These are phyloP conservation scores for Rhododendron ovatum DNA, from an alignment of 148 eudicot genomes.

Conservation along the genomic window DNA sequence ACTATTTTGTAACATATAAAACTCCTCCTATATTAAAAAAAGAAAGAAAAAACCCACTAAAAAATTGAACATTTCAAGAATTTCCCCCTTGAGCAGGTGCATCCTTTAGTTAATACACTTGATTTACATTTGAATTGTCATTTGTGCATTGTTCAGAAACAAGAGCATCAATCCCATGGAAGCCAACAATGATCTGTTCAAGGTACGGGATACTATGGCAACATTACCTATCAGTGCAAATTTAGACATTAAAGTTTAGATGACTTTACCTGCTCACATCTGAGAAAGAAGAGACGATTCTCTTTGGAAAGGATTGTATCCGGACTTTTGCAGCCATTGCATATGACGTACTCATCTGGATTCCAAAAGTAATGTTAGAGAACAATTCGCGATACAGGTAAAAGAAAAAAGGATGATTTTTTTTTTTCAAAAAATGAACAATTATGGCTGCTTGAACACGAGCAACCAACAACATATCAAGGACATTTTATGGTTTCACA, in stretches of 20 bases:
- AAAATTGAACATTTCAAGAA: background rate
- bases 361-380: conserved; percentile 2
- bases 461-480: background rate
- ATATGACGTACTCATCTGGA: conserved; percentile 57
- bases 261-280: conserved; percentile 39
- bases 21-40: background rate
- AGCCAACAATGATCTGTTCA: background rate
- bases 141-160: too few relatives aligned
- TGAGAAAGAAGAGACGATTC: conserved; percentile 28
- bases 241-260: background rate
- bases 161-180: background rate
- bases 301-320: conserved; percentile 43
- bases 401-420: background rate
- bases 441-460: background rate
- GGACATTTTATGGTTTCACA: background rate
- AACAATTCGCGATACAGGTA: background rate
- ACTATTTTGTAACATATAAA: background rate
- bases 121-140: too few relatives aligned
- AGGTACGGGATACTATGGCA: background rate
- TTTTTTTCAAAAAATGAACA: background rate
- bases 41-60: background rate
- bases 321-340: conserved; percentile 45
- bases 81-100: background rate
- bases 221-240: background rate
- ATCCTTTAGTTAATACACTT: too few relatives aligned